Base-by-base conservation (phyloP, 1,284 basidiomycete genomes). In the Leccinum griseonigrum region DNA sequence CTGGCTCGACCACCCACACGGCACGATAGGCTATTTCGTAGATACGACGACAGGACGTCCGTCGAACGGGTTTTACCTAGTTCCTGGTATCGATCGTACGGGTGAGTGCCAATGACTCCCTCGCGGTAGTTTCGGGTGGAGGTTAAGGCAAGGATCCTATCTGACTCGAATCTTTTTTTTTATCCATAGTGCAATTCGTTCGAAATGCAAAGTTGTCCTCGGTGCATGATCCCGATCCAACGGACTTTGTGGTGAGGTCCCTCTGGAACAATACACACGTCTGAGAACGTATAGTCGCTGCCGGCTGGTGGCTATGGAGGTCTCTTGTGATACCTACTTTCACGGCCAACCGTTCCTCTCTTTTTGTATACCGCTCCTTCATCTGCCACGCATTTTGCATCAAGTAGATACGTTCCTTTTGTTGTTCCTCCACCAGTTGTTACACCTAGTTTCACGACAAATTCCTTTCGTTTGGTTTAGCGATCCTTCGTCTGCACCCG, bases 251-350 rank as follows among this genome's bases (percentile, higher is more conserved):
- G 1, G 76, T 85, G 38, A 74, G 83, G 48, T 85, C 83, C 0
- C 63, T 85, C 29, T 85, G 83, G 83, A 83, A 86, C 62, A 86
- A 85, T 59, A 84, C 82, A 0, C 80, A 85, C 43, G 22, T 66
- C 26, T 51, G 26, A 48, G 7, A 22, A 22, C 22, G 22, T 22
- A 22, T 2, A 22, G 22, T 22, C 22, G 22, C 22, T 22, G 22
- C 22, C 22, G 22, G 22, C 22, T 22, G 22, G 22, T 22, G 22
- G 22, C 22, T 22, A 22, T 22, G 22, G 22, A 22, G 22, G 22
- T 22, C 22, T 22, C 22, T 22, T 22, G 22, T 22, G 22, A 22
- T 22, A 22, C 22, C 22, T 22, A 22, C 22, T 22, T 22, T 22
- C 22, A 22, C 22, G 22, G 22, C 22, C 22, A 22, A 22, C 22